Evolutionary conservation across 2,329 filamentous ascomycete species (phyloP).

Genomic region (Beauveria australis): DNA sequence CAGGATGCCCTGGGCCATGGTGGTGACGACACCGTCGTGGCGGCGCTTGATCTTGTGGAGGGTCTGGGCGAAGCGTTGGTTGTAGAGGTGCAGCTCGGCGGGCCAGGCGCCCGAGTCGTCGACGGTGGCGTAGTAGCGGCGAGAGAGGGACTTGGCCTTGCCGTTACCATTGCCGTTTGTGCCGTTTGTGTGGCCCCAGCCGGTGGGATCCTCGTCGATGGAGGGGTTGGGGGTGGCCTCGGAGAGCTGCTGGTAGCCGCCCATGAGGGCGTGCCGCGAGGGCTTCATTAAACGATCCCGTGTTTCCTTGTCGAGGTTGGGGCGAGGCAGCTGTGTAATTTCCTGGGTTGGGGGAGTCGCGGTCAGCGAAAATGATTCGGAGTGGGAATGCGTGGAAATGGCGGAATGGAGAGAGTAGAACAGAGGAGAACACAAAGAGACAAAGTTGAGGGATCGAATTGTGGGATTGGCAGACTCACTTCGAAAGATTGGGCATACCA

Average conservation of each 20-base stretch:
- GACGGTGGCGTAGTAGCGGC: constrained; percentile 78
- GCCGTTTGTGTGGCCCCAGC: constrained; percentile 36
- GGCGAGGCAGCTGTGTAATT: constrained; percentile 79
- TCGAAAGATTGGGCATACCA: constrained; percentile 99
- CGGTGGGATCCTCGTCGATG: constrained; percentile 70
- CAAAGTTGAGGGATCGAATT: not conserved
- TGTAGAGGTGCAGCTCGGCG: constrained; percentile 88
- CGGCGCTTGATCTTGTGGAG: constrained; percentile 90
- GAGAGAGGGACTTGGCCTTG: constrained; percentile 41
- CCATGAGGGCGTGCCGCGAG: constrained; percentile 45
- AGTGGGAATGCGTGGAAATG: no score
- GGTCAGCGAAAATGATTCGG: constrained; percentile 8
- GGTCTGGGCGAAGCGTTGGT: constrained; percentile 79
- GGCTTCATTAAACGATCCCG: constrained; percentile 71
- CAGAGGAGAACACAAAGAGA: no score
- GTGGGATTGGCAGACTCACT: constrained; percentile 43
- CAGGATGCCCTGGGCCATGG: constrained; percentile 93
- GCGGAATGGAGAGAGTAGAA: not conserved
- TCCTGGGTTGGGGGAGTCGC: constrained; percentile 48
- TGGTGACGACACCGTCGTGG: constrained; percentile 95
- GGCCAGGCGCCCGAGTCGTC: constrained; percentile 89
- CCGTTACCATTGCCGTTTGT: constrained; percentile 39
- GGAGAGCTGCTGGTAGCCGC: constrained; percentile 56
- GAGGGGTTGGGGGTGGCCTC: constrained; percentile 88
- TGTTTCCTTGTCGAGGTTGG: constrained; percentile 65